phyloP scores from a whole-genome alignment of 139 green algal genomes.

The Chlamydomonas sphaeroides region DNA sequence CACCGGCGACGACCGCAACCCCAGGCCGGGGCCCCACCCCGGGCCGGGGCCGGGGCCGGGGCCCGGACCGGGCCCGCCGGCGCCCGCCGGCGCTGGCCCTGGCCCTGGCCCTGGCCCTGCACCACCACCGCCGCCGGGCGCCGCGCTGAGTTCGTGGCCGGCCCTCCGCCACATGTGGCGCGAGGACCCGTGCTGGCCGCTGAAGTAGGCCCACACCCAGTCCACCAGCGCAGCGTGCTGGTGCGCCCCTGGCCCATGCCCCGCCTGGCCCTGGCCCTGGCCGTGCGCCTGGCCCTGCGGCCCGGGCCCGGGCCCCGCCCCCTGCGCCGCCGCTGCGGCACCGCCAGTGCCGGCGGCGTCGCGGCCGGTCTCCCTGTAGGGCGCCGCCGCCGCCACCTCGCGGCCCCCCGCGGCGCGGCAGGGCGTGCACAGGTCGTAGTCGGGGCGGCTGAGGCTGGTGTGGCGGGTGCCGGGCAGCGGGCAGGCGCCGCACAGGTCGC shows the following conservation, averaged over 20 bases:
- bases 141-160: too few relatives aligned
- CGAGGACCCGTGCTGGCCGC: conserved; percentile 40
- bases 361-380: conserved; percentile 25
- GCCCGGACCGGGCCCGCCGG: neutral
- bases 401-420: conserved; percentile 12
- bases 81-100: neutral
- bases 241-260: neutral
- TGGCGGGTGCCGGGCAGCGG: conserved; percentile 54
- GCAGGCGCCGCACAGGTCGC: conserved; percentile 48
- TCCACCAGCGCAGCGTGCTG: conserved; percentile 50
- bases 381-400: conserved; percentile 11
- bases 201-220: conserved; percentile 71
- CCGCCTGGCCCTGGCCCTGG: conserved; percentile 28
- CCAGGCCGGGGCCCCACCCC: neutral
- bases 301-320: too few relatives aligned
- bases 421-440: conserved; percentile 59
- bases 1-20: conserved; percentile 11
- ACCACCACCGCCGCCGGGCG: too few relatives aligned
- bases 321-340: too few relatives aligned
- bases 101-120: neutral
- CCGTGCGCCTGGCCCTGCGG: neutral
- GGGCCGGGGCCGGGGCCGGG: neutral
- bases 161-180: conserved; percentile 44
- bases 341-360: too few relatives aligned
- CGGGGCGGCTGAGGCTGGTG: conserved; percentile 29